Evolutionary conservation across 2,329 filamentous ascomycete genomes (phyloP), one percentile per base, ranked within the genome.

Genomic region (Arthrobotrys sinensis): DNA sequence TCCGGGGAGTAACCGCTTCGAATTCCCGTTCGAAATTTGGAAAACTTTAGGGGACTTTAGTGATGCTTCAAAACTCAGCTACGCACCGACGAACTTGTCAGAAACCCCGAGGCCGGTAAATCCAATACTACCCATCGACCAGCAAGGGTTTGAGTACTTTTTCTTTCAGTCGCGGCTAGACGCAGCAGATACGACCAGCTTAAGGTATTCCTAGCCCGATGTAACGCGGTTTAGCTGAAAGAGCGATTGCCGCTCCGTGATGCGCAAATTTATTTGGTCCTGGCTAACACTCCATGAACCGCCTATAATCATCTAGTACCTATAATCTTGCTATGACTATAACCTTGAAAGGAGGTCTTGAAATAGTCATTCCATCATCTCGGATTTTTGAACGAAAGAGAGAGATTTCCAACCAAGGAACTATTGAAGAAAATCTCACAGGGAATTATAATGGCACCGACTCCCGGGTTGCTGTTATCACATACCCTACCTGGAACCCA

Each of bases 1-100:
- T n/a, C 55, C 55, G 1, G 55, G 55, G 1, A 62, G 4, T 5
- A 62, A 24, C 21, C 34, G n/a, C n/a, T 62, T 62, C 14, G 55
- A 62, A n/a, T 40, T 62, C 4, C 55, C 55, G 16, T 43, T n/a
- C 4, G 1, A 2, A 1, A 14, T 62, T 6, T 62, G 55, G 55
- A 8, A 28, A 14, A 28, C 34, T 14, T 43, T 40, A 1, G 3
- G 1, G 4, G 7, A 43, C 1, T 4, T 6, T 16, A 36, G 14
- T 10, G 2, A 2, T 1, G 3, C 2, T 6, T 12, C 34, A 14
- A 6, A 1, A 24, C 16, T 40, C 21, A 21, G 5, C 16, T 52
- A 11, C 1, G 55, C 1, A 7, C 2, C 24, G 28, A 10, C n/a
- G 11, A 52, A 55, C 10, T 14, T 55, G 19, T 16, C 50, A 12